phyloP scores from a whole-genome alignment of 108 stramenopile genomes.

The Cyclotella atomus region DNA sequence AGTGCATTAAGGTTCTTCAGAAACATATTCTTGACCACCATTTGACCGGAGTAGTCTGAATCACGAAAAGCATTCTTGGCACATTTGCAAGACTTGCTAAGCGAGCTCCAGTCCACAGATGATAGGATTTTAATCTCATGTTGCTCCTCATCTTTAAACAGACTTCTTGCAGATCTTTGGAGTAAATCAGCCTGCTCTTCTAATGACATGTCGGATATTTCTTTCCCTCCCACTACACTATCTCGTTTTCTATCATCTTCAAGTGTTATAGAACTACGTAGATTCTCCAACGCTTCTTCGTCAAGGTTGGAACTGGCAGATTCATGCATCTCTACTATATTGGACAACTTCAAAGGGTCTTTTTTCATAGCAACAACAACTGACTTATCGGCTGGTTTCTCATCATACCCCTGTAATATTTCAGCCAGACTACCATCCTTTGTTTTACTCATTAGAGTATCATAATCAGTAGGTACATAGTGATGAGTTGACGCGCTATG shows the following conservation, averaged over 20 bases:
- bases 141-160: slow-evolving; percentile 1
- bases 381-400: too few species aligned
- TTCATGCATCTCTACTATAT: not conserved
- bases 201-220: slow-evolving; percentile 25
- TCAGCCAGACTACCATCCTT: slow-evolving; percentile 16
- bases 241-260: not conserved
- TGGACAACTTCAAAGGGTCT: not conserved
- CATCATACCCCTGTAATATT: not conserved
- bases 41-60: slow-evolving; percentile 21
- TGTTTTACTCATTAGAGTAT: slow-evolving; percentile 2
- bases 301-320: not conserved
- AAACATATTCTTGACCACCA: slow-evolving; percentile 49
- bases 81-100: slow-evolving; percentile 41
- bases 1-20: slow-evolving; percentile 25
- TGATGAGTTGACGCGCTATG: too few species aligned
- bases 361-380: too few species aligned
- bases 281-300: too few species aligned
- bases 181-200: slow-evolving; percentile 21
- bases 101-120: slow-evolving; percentile 44
- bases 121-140: slow-evolving; percentile 13
- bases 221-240: slow-evolving; percentile 43
- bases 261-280: not conserved
- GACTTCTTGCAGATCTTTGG: slow-evolving; percentile 3
- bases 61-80: slow-evolving; percentile 42
- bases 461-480: slow-evolving; percentile 21